Percentiles rank a stretch among this genome's conserved stretches.
These are phyloP conservation scores for Corinectria fuckeliana DNA, from an alignment of 2,329 filamentous ascomycete species.

Conservation along the genomic window DNA sequence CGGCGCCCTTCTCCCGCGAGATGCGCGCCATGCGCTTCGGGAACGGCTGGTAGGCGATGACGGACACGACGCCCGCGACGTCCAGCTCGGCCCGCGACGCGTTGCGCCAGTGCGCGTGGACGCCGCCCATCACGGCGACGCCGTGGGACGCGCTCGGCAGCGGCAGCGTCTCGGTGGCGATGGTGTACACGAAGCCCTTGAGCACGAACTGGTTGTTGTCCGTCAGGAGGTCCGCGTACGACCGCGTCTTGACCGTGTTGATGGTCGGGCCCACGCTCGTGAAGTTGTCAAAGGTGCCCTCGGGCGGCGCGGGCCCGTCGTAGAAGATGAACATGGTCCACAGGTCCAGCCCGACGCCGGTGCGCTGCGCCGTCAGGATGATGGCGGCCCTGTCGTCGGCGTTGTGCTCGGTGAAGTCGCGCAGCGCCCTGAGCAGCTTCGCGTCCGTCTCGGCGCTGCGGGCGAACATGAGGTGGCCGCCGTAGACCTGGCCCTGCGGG, in stretches of 20 bases:
- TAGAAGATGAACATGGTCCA: slow-evolving; percentile 70
- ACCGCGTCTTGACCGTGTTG: slow-evolving; percentile 56
- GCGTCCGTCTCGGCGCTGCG: slow-evolving; percentile 39
- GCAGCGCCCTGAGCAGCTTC: slow-evolving; percentile 53
- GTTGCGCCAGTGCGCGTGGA: slow-evolving; percentile 42
- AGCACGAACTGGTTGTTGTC: slow-evolving; percentile 35
- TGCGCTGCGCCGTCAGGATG: slow-evolving; percentile 59
- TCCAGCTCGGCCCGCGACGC: not conserved
- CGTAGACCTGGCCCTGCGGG: slow-evolving; percentile 50
- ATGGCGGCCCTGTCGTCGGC: slow-evolving; percentile 65
- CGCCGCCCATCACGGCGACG: slow-evolving; percentile 37
- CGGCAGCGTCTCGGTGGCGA: slow-evolving; percentile 47
- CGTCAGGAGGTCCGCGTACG: slow-evolving; percentile 52
- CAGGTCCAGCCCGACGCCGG: slow-evolving; percentile 48
- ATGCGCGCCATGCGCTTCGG: slow-evolving; percentile 44
- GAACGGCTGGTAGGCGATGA: slow-evolving; percentile 48
- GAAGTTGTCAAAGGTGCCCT: slow-evolving; percentile 63
- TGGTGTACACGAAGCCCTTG: slow-evolving; percentile 37
- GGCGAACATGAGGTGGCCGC: slow-evolving; percentile 50
- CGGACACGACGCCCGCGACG: slow-evolving; percentile 34
- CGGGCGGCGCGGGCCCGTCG: slow-evolving; percentile 60
- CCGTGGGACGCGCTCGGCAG: slow-evolving; percentile 39
- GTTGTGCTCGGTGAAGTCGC: slow-evolving; percentile 64
- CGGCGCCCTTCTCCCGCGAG: slow-evolving; percentile 43
- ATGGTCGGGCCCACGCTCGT: slow-evolving; percentile 39